Base-by-base conservation (phyloP, 768 basidiomycete genomes). In the Imleria badia region DNA sequence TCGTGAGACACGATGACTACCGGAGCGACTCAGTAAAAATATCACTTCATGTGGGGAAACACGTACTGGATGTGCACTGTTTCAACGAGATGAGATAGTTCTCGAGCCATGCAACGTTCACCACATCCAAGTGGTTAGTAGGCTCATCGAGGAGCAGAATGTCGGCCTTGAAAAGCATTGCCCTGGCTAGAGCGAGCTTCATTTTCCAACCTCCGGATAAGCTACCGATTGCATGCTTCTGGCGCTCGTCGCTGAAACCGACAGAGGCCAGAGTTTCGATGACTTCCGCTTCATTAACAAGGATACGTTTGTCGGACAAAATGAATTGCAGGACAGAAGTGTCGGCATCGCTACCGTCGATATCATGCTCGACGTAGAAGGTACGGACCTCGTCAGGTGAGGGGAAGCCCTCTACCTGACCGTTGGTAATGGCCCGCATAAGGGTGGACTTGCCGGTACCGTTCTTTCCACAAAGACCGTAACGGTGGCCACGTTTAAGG, bases 141-240 rank as follows among this genome's bases (percentile, higher is more conserved):
- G 94, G 94, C 78, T 97, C 94, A 74, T 97, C 94, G 61, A 96
- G 90, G 26, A 97, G 78, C 47, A 98, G 86, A 68, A 98, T 98
- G 67, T 98, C 95, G 59, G 95, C 95, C 79, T 89, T 91, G 89
- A 98, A 98, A 42, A 98, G 81, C 86, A 98, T 96, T 46, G 95
- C 95, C 58, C 95, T 85, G 54, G 95, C 95, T 57, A 98, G 85
- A 38, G 95, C 95, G 59, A 98, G 87, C 83, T 97, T 98, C 95
- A 98, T 98, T 84, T 98, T 98, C 95, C 95, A 97, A 80, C 95
- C 95, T 83, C 95, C 95, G 41, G 95, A 98, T 38, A 98, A 78
- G 54, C 85, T 85, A 60, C 94, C 92, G 61, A 97, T 97, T 38
- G 92, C 75, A 58, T 89, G 81, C 60, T 75, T 78, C 76, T 97